phyloP scores from a whole-genome alignment of 768 basidiomycete genomes.

The Sporobolomyces phaffii region DNA sequence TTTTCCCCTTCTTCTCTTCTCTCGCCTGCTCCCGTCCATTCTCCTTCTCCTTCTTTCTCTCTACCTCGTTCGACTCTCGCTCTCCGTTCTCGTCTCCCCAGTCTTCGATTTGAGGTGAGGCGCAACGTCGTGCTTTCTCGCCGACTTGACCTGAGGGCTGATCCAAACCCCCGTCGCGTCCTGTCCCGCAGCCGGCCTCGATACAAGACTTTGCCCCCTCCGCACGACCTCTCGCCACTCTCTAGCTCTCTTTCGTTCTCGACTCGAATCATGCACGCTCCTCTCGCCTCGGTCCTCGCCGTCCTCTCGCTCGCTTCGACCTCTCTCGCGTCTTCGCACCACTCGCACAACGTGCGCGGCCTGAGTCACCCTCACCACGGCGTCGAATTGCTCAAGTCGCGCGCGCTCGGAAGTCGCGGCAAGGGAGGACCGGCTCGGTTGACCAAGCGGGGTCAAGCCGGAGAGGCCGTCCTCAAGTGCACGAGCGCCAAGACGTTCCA shows the following conservation, averaged over 20 bases:
- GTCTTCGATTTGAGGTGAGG: not conserved
- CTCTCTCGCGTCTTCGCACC: conserved; percentile 16
- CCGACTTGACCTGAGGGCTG: too few species aligned
- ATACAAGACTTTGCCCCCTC: too few species aligned
- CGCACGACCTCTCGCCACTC: not conserved
- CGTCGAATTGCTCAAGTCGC: not conserved
- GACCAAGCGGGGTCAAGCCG: not conserved
- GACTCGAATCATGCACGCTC: conserved; percentile 10
- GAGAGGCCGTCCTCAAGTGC: conserved; percentile 30
- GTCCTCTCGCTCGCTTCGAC: not conserved
- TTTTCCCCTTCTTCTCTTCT: not conserved
- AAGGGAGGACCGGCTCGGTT: conserved; percentile 7
- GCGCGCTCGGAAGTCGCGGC: not conserved
- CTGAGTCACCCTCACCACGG: not conserved
- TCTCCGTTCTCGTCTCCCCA: not conserved
- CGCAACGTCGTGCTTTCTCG: not conserved
- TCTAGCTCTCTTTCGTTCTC: not conserved
- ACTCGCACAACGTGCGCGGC: not conserved
- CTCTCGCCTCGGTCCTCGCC: not conserved
- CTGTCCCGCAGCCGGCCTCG: not conserved
- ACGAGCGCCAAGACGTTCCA: conserved; percentile 14
- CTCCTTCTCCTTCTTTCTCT: not conserved
- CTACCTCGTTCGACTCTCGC: not conserved
- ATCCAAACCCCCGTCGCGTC: not conserved
- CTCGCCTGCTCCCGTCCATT: not conserved